These are phyloP conservation scores for Cardiospermum halicacabum DNA, from an alignment of 345 rosid genomes.

Conservation along the genomic window DNA sequence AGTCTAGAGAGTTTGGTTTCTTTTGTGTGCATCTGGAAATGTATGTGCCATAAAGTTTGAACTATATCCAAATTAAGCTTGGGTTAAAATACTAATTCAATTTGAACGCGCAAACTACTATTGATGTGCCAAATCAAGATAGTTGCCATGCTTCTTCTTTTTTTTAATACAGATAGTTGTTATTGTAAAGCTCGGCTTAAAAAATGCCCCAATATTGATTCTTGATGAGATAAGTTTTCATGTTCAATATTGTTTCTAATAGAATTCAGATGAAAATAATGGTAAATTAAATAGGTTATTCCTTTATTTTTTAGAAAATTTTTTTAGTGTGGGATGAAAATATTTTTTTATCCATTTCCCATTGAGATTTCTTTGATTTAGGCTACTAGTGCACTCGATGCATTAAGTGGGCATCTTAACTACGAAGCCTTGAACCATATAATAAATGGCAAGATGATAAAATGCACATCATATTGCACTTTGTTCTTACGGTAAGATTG, in stretches of 20 bases:
- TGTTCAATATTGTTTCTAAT: not conserved
- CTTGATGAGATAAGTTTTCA: constrained; percentile 69
- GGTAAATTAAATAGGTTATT: not conserved
- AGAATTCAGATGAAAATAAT: not conserved
- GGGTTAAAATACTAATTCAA: too few relatives aligned
- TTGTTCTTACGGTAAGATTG: constrained; percentile 63
- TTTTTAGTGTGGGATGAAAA: constrained; percentile 1
- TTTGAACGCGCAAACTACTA: too few relatives aligned
- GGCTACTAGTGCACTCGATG: constrained; percentile 96
- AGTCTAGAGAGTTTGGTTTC: too few relatives aligned
- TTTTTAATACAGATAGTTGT: constrained; percentile 69
- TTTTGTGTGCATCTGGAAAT: too few relatives aligned
- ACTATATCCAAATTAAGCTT: too few relatives aligned
- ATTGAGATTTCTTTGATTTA: constrained; percentile 20
- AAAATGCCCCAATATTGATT: constrained; percentile 79
- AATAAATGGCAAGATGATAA: constrained; percentile 86
- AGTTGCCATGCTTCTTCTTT: too few relatives aligned
- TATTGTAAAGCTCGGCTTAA: constrained; percentile 79
- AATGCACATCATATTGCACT: constrained; percentile 84
- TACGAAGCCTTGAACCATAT: constrained; percentile 78
- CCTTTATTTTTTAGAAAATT: not conserved
- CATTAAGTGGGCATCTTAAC: constrained; percentile 78
- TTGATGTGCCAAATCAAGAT: too few relatives aligned
- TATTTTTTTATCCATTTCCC: not conserved
- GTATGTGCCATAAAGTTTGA: too few relatives aligned